Percentiles rank a stretch among this genome's conserved stretches.
Conservation (phyloP, 2,329 filamentous ascomycete species). For the Alternaria arborescens region DNA sequence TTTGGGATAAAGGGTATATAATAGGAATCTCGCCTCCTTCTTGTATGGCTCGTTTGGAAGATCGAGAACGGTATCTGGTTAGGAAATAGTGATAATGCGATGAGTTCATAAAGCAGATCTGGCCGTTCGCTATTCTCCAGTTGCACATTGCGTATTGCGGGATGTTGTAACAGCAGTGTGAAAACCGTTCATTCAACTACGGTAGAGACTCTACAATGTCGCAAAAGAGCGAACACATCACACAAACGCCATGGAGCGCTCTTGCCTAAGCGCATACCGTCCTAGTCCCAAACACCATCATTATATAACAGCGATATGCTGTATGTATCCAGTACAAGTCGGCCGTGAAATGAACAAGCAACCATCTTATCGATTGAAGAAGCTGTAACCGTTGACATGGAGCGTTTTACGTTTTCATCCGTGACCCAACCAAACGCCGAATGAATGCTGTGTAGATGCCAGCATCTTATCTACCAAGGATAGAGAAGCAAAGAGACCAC, state of each 20-base stretch:
- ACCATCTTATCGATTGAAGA: conserved; percentile 1
- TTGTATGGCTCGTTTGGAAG: neutral
- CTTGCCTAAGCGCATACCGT: conserved; percentile 15
- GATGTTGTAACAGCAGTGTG: neutral
- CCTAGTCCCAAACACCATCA: conserved; percentile 18
- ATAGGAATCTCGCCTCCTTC: neutral
- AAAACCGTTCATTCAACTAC: conserved; percentile 1
- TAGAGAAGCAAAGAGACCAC: neutral
- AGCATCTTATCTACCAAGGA: conserved; percentile 14
- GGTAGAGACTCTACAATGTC: neutral
- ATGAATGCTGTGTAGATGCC: conserved; percentile 25
- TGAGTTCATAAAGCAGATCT: neutral
- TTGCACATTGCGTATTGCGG: neutral
- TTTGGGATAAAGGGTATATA: neutral
- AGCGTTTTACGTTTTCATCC: conserved; percentile 9
- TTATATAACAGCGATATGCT: conserved; percentile 17
- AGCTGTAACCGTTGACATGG: neutral
- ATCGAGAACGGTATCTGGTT: no score
- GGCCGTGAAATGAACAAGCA: neutral
- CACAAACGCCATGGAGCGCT: conserved; percentile 21
- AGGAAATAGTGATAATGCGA: neutral
- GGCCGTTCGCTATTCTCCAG: neutral
- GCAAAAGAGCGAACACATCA: conserved; percentile 8
- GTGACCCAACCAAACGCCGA: conserved; percentile 27
- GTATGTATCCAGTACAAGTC: neutral